Evolutionary conservation across 805 yeast genomes (phyloP).

Genomic region (Wickerhamomyces bovis): DNA sequence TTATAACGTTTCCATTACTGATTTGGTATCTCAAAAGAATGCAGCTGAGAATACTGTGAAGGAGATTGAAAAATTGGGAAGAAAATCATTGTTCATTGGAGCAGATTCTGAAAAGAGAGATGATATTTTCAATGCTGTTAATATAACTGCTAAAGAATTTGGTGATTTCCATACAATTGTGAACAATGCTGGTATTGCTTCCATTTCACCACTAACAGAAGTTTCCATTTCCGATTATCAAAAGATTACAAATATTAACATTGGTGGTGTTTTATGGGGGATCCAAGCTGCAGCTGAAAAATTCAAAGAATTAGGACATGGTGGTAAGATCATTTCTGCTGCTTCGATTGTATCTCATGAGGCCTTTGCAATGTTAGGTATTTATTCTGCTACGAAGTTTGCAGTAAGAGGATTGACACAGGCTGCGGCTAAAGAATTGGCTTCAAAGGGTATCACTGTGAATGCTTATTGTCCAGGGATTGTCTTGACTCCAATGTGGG

Average conservation of each 20-base stretch:
- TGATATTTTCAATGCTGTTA: constrained; percentile 24
- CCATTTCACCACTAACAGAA: constrained; percentile 23
- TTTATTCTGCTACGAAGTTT: constrained; percentile 31
- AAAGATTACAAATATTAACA: constrained; percentile 24
- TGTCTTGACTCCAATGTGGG: constrained; percentile 33
- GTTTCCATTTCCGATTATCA: constrained; percentile 24
- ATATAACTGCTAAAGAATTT: constrained; percentile 22
- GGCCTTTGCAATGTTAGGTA: constrained; percentile 27
- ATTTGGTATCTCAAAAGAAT: constrained; percentile 20
- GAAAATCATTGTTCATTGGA: constrained; percentile 20
- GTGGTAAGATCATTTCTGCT: constrained; percentile 35
- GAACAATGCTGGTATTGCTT: constrained; percentile 33
- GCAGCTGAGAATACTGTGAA: constrained; percentile 21
- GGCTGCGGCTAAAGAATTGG: constrained; percentile 33
- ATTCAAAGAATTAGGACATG: constrained; percentile 22
- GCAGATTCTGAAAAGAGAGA: constrained; percentile 23
- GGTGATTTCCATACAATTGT: constrained; percentile 32
- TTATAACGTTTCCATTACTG: constrained; percentile 33
- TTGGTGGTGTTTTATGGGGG: constrained; percentile 29
- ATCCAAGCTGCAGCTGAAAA: constrained; percentile 29
- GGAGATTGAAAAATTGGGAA: constrained; percentile 18
- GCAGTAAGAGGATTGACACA: constrained; percentile 34
- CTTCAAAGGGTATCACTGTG: constrained; percentile 30
- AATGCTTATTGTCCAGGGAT: constrained; percentile 36
- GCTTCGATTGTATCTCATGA: constrained; percentile 31